These are phyloP conservation scores for Phylloporus sp. DNA, from an alignment of 768 basidiomycete genomes.

Conservation along the genomic window DNA sequence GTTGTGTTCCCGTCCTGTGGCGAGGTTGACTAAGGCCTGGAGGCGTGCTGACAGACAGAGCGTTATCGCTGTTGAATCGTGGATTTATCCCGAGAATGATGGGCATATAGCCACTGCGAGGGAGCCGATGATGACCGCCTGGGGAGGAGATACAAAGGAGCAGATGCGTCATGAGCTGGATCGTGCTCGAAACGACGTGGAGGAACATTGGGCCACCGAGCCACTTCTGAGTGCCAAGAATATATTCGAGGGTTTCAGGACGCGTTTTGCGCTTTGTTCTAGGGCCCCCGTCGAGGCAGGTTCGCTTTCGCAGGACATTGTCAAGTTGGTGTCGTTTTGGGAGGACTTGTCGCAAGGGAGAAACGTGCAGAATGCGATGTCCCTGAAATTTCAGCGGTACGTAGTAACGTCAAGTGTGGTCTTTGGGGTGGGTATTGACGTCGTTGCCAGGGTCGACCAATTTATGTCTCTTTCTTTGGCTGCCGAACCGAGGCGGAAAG, in stretches of 20 bases:
- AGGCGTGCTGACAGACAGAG: constrained; percentile 61
- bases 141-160: constrained; percentile 59
- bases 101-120: constrained; percentile 24
- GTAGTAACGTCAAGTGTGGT: constrained; percentile 30
- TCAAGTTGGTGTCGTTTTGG: constrained; percentile 55
- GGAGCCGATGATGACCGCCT: constrained; percentile 53
- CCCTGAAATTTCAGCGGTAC: constrained; percentile 60
- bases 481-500: constrained; percentile 68
- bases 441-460: constrained; percentile 53
- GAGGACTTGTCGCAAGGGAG: constrained; percentile 37
- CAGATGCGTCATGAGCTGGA: constrained; percentile 45
- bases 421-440: not conserved
- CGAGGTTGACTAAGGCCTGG: constrained; percentile 77
- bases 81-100: constrained; percentile 49
- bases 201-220: constrained; percentile 40
- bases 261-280: constrained; percentile 48
- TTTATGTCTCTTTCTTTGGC: constrained; percentile 75
- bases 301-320: constrained; percentile 43
- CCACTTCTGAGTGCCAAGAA: constrained; percentile 38
- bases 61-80: constrained; percentile 55
- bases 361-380: constrained; percentile 38
- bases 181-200: constrained; percentile 41
- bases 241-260: constrained; percentile 51
- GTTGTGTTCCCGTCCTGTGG: constrained; percentile 67
- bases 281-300: constrained; percentile 34